Base-by-base conservation (phyloP, 2,329 filamentous ascomycete genomes). In the Blumeria hordei region DNA sequence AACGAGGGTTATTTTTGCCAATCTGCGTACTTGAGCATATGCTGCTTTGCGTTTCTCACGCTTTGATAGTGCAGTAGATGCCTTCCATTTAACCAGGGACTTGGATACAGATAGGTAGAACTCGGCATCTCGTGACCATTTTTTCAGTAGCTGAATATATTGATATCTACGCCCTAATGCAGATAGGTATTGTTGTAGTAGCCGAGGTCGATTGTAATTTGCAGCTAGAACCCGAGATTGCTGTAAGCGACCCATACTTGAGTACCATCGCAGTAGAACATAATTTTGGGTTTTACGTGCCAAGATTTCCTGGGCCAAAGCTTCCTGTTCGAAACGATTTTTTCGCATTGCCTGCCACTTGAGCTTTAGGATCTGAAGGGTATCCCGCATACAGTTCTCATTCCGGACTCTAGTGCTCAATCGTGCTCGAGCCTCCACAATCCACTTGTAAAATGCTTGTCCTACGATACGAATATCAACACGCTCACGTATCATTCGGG, bases 361-460 rank as follows among this genome's bases (percentile, higher is more conserved):
- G 37, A 68, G 61, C 36, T 68, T 64, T 64, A 71, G 69, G 32
- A 59, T 64, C 34, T 65, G 62, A 32, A 73, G 66, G 7, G 65
- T 63, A 32, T 67, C 65, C 7, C 64, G 63, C 41, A 69, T 67
- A 45, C 69, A 64, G 11, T 67, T 65, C 57, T 68, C 65, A n/a
- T 69, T 66, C 39, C 62, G 64, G 50, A 70, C 65, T 50, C 67
- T 64, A 55, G 58, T 49, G 6, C 53, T 43, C 32, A 53, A 37
- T 10, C 44, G 65, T 33, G 71, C 64, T 57, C 71, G 64, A 55
- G 70, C 71, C 36, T 73, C 71, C 34, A 81, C 61, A n/a, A 75
- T 70, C 78, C 77, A 81, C 64, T 71, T 77, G 64, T 79, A 80
- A 58, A 82, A 67, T 6, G 69, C 65, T 61, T 81, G 72, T 34